Evolutionary conservation across 495 filamentous ascomycete genomes (phyloP).

Genomic region (Penicillium crystallinum): DNA sequence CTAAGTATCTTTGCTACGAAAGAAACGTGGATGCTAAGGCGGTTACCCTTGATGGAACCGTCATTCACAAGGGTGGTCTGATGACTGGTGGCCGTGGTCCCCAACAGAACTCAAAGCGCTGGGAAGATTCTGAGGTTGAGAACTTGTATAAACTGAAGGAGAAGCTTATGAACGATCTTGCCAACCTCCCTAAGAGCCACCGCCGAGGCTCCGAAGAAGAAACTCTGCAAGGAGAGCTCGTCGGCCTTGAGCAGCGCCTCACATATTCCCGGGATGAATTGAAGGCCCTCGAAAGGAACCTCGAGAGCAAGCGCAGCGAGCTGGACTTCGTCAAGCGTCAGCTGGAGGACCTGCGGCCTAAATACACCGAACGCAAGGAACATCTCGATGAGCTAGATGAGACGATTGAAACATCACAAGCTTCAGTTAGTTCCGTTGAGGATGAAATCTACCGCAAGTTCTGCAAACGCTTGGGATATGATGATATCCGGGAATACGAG

Average conservation of each 20-base stretch:
- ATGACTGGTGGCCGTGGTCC: constrained; percentile 92
- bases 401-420: constrained; percentile 62
- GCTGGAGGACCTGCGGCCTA: constrained; percentile 69
- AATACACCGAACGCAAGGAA: constrained; percentile 64
- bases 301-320: constrained; percentile 80
- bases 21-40: constrained; percentile 85
- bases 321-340: constrained; percentile 64
- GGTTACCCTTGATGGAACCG: constrained; percentile 83
- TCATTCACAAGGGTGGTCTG: constrained; percentile 94
- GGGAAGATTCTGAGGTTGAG: constrained; percentile 85
- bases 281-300: constrained; percentile 75
- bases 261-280: constrained; percentile 68
- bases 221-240: constrained; percentile 69
- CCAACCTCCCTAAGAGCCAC: constrained; percentile 67
- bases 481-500: constrained; percentile 87
- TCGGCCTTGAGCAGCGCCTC: constrained; percentile 75
- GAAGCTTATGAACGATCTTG: constrained; percentile 66
- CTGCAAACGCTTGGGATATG: constrained; percentile 80
- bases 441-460: constrained; percentile 86
- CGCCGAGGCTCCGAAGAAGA: constrained; percentile 74
- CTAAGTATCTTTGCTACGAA: constrained; percentile 85
- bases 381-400: constrained; percentile 61
- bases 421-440: constrained; percentile 77
- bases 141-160: constrained; percentile 67
- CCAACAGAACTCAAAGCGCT: constrained; percentile 70